Percentiles rank a stretch among this genome's conserved stretches.
phyloP scores from a whole-genome alignment of 495 filamentous ascomycete species.

The Annulohypoxylon maeteangense region DNA sequence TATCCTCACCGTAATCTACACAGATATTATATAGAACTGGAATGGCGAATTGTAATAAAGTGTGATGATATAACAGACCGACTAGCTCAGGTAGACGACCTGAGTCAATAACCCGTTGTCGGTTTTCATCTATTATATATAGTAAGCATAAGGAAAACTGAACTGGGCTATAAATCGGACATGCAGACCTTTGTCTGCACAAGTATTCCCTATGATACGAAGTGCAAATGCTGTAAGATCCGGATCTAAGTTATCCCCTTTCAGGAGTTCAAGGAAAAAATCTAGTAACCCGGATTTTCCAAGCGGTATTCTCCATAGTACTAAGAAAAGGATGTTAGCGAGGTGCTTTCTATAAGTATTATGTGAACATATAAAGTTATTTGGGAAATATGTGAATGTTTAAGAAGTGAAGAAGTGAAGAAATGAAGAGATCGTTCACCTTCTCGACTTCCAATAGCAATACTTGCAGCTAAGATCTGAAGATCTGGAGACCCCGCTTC shows the following conservation, averaged over 20 bases:
- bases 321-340: slow-evolving; percentile 47
- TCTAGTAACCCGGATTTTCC: slow-evolving; percentile 74
- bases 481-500: slow-evolving; percentile 53
- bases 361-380: slow-evolving; percentile 1
- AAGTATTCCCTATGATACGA: slow-evolving; percentile 80
- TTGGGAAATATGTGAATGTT: too few species aligned
- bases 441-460: slow-evolving; percentile 75
- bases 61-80: slow-evolving; percentile 59
- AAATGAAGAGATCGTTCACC: slow-evolving; percentile 63
- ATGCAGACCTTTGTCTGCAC: slow-evolving; percentile 76
- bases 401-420: too few species aligned
- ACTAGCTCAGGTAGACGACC: slow-evolving; percentile 68
- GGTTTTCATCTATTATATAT: slow-evolving; percentile 73
- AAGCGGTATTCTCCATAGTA: slow-evolving; percentile 69
- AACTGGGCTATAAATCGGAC: neutral
- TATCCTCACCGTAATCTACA: slow-evolving; percentile 73
- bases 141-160: slow-evolving; percentile 3
- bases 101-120: slow-evolving; percentile 70
- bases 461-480: slow-evolving; percentile 63
- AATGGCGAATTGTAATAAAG: slow-evolving; percentile 66
- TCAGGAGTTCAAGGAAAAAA: slow-evolving; percentile 70
- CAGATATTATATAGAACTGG: slow-evolving; percentile 79
- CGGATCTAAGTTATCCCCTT: slow-evolving; percentile 48
- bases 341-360: neutral
- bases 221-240: slow-evolving; percentile 64